Evolutionary conservation across 148 eudicot genomes (phyloP), one percentile per base, ranked within the genome.

Genomic region (Simmondsia chinensis): DNA sequence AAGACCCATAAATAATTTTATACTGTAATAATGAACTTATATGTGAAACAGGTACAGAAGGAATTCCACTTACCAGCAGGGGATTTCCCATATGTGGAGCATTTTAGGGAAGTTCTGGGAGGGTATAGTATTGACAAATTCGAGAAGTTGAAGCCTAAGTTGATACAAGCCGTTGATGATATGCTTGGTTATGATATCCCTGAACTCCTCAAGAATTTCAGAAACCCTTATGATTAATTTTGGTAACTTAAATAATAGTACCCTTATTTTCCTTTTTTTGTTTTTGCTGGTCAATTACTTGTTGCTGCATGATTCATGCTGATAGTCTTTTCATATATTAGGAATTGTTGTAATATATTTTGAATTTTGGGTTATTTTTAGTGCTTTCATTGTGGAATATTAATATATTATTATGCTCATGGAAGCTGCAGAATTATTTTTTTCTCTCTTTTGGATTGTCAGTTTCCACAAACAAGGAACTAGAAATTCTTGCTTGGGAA

Each of bases 171-270:
- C 15, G 82, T 82, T 7, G 96, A 87, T 54, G 94, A 82, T 49
- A 87, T 87, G 96, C 85, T 87, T 29, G 94, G 80, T 4, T 61
- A 79, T 55, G 96, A 87, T 48, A 87, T 87, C 26, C 94, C 96
- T 0, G 89, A 87, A 43, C 79, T 87, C 11, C 61, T 87, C 42
- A 87, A 80, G 60, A 87, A 74, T 27, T 83, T 87, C 44, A 70
- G 85, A 56, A 87, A 87, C 51, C 84, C 94, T 2, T 87, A 87
- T 29, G 86, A 83, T 8, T 83, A 43, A 63, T 4, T 21, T 5
- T 28, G n/a, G 23, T 2, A 9, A 13, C n/a, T n/a, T n/a, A n/a
- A 29, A n/a, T 17, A 9, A 5, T 28, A 28, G 31, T 28, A 9
- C 31, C 5, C 31, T 28, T 5, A 5, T 5, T 9, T 28, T 28